Evolutionary conservation across 345 rosid genomes (phyloP), one percentile per base, ranked within the genome.

Genomic region (Murraya koenigii): DNA sequence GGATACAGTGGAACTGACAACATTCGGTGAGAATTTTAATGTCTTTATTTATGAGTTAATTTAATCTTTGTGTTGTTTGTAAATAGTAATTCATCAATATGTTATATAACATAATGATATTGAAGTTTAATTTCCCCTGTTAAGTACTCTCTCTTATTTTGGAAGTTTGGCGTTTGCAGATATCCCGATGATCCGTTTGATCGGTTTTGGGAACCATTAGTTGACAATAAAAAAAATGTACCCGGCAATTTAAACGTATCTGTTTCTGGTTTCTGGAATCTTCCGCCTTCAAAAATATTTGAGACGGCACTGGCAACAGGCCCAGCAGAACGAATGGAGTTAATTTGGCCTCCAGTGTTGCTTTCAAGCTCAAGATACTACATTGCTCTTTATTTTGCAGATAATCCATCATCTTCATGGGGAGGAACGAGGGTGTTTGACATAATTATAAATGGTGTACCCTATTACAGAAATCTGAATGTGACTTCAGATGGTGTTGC

Each of bases 211-310:
- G 92, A 85, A 84, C 93, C 94, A 41, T 89, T 84, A 36, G 87
- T 81, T 38, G 76, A 75, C 47, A 77, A 71, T 23, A 71, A 62
- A 58, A 49, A 79, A 35, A 76, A 82, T 6, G 47, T 66, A 33
- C 82, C 95, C 6, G 82, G 80, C 85, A 90, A 88, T 71, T 86
- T 76, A 36, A 88, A 82, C 25, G 69, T 88, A 5, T 82, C 90
- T 11, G 87, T 91, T 82, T 86, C 92, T 30, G 94, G 97, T 77
- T 89, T 96, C 79, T 96, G 99, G 99, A 96, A 96, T 81, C 87
- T 85, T 3, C 99, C 99, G 7, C 97, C 98, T 38, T 61, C 78
- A 25, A 92, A 87, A 86, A 87, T 92, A 73, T 96, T 94, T 72
- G 90, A 96, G 73, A 85, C 88, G 0, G 97, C 84, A 75, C 63